Percentiles rank a stretch among this genome's conserved stretches.
These are phyloP conservation scores for Fusarium buharicum DNA, from an alignment of 2,329 filamentous ascomycete species.

Conservation along the genomic window DNA sequence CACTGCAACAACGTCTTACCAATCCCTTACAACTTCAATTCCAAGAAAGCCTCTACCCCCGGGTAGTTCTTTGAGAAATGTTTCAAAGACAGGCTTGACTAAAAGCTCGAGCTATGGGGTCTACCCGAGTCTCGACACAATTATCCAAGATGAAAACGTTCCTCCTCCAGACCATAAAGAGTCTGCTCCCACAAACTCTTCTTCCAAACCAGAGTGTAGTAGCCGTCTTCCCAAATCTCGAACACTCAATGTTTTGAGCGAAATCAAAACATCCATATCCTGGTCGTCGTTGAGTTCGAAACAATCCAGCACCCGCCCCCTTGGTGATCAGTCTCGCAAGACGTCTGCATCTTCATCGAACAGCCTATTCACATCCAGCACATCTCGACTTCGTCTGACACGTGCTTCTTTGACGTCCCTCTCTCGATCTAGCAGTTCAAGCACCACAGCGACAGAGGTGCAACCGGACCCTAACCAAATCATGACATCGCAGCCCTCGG, in stretches of 20 bases:
- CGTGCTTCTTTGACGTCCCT: conserved; percentile 34
- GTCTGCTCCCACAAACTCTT: not conserved
- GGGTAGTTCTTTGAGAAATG: conserved; percentile 23
- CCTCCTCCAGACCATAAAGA: conserved; percentile 21
- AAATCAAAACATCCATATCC: conserved; percentile 58
- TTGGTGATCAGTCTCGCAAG: conserved; percentile 31
- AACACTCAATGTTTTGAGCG: conserved; percentile 58
- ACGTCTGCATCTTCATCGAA: conserved; percentile 36
- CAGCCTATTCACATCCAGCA: conserved; percentile 25
- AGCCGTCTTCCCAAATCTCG: conserved; percentile 56
- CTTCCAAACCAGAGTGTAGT: conserved; percentile 10
- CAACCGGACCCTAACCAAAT: conserved; percentile 49
- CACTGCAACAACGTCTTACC: conserved; percentile 38
- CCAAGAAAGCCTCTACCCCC: conserved; percentile 30
- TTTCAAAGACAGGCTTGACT: conserved; percentile 19
- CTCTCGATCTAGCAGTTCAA: conserved; percentile 31
- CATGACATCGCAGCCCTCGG: conserved; percentile 56
- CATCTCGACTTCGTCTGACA: conserved; percentile 36
- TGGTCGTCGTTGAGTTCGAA: conserved; percentile 44
- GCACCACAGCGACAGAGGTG: conserved; percentile 23
- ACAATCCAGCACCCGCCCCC: conserved; percentile 20
- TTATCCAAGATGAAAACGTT: conserved; percentile 46
- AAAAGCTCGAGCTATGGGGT: conserved; percentile 28
- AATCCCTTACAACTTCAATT: conserved; percentile 5
- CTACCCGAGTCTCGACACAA: conserved; percentile 15